Conservation (phyloP, 441 rosid species). For the Jatropha podagrica region DNA sequence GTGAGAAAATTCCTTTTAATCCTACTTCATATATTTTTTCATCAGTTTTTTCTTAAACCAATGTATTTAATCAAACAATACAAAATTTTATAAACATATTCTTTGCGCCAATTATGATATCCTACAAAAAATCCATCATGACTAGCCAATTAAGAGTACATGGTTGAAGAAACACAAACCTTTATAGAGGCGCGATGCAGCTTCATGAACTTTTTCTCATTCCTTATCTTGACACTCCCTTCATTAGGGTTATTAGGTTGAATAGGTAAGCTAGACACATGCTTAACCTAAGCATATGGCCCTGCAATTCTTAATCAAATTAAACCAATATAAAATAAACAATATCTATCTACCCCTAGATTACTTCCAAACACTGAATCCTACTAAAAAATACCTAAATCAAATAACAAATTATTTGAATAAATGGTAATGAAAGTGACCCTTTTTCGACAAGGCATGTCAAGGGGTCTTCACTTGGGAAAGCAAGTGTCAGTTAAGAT, state of each 20-base stretch:
- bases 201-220: constrained; percentile 58
- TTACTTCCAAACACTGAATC: no score
- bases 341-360: no score
- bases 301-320: constrained; percentile 45
- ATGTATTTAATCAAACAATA: no score
- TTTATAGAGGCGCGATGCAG: constrained; percentile 59
- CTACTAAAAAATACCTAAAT: no score
- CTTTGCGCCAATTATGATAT: no score
- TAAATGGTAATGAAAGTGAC: constrained; percentile 42
- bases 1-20: no score
- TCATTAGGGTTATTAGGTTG: constrained; percentile 36
- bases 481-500: constrained; percentile 60
- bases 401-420: no score
- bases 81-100: no score
- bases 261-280: constrained; percentile 66
- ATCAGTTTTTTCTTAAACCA: no score
- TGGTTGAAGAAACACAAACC: constrained; percentile 36
- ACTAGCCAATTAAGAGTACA: not conserved
- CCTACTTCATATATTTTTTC: no score
- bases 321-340: not conserved
- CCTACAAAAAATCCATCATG: not conserved
- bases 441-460: constrained; percentile 70
- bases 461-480: constrained; percentile 74
- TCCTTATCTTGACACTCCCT: constrained; percentile 83
- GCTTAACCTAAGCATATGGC: constrained; percentile 76